Conservation (phyloP, 306 rosid genomes). For the Gillenia trifoliata region DNA sequence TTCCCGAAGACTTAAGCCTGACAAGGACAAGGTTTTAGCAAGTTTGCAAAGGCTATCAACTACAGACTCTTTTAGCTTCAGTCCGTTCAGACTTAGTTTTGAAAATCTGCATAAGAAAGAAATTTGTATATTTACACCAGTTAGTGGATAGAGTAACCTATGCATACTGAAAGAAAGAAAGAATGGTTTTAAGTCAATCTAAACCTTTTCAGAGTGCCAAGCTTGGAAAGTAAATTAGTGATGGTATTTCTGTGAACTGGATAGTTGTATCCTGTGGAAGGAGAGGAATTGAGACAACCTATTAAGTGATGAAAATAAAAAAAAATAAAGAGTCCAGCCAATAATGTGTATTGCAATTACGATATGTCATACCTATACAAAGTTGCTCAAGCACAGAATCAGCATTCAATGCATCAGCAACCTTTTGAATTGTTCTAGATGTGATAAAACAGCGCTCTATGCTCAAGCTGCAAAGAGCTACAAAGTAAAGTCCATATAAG, state of each 20-base stretch:
- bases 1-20: constrained; percentile 66
- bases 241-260: constrained; percentile 67
- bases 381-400: constrained; percentile 64
- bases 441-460: constrained; percentile 77
- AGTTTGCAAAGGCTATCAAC: constrained; percentile 68
- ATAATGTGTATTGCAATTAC: background rate
- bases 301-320: constrained; percentile 4
- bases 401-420: constrained; percentile 63
- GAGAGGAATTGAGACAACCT: constrained; percentile 10
- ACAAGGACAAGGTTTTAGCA: constrained; percentile 49
- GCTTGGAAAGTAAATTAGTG: constrained; percentile 60
- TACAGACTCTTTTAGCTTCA: constrained; percentile 75
- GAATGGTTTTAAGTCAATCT: constrained; percentile 3
- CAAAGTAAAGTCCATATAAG: constrained; percentile 17
- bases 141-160: constrained; percentile 9
- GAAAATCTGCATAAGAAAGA: constrained; percentile 47
- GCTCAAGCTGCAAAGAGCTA: constrained; percentile 77
- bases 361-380: constrained; percentile 53
- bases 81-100: constrained; percentile 69
- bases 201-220: constrained; percentile 71
- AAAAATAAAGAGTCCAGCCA: background rate
- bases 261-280: constrained; percentile 64
- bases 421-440: constrained; percentile 70
- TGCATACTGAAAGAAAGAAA: background rate
- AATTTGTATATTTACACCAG: constrained; percentile 10